phyloP scores from a whole-genome alignment of 306 rosid genomes.

The Citrullus colocynthis region DNA sequence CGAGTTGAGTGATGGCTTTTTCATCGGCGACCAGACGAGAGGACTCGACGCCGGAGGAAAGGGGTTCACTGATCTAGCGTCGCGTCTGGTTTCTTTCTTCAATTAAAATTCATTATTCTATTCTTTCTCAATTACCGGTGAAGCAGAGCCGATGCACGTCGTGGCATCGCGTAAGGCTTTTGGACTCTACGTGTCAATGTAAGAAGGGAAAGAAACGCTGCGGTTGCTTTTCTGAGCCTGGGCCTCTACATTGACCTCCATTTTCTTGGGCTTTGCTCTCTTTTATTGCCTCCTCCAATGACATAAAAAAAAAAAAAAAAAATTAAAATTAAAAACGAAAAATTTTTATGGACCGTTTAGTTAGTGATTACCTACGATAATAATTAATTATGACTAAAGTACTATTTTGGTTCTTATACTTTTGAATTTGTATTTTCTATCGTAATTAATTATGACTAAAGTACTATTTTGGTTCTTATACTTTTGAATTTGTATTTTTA shows the following conservation, averaged over 20 bases:
- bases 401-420: no score
- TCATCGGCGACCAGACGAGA: background rate
- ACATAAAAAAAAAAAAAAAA: no score
- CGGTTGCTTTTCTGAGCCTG: background rate
- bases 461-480: no score
- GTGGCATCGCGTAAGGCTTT: background rate
- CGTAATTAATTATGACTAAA: no score
- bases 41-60: background rate
- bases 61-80: background rate
- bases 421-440: no score
- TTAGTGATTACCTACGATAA: no score
- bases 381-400: no score
- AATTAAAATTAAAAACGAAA: no score
- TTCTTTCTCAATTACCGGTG: background rate
- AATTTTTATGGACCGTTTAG: no score
- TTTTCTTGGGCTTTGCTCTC: background rate
- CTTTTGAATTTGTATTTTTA: no score
- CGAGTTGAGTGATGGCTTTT: background rate
- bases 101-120: background rate
- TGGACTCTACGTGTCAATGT: slow-evolving; percentile 1
- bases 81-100: background rate
- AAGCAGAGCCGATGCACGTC: background rate
- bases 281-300: no score
- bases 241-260: background rate
- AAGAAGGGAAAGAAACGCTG: background rate